phyloP scores from a whole-genome alignment of 345 rosid genomes.

The Populus pruinosa region DNA sequence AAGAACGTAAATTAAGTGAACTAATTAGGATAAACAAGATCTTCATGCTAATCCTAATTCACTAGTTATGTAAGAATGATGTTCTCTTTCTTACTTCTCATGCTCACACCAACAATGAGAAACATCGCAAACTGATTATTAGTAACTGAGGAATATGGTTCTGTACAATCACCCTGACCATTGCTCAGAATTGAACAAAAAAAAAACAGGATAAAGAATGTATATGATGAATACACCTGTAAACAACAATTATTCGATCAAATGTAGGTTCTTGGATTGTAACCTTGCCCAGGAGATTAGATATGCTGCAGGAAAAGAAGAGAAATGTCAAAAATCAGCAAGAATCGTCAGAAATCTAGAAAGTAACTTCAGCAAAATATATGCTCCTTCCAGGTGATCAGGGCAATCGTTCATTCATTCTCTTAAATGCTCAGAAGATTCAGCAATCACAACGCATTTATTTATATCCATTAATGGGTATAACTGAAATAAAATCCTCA shows the following conservation, averaged over 20 bases:
- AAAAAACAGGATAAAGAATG: neutral
- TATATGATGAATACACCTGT: constrained; percentile 44
- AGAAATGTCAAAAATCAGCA: neutral
- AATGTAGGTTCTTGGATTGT: constrained; percentile 82
- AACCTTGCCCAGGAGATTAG: constrained; percentile 48
- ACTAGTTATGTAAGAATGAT: no score
- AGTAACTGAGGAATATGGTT: neutral
- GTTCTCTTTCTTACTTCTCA: no score
- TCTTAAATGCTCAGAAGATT: no score
- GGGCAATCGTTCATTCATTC: no score
- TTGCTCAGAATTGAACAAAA: neutral
- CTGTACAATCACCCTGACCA: neutral
- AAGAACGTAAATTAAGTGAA: neutral
- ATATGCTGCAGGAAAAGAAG: constrained; percentile 33
- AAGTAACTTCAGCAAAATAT: neutral
- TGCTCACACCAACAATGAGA: neutral
- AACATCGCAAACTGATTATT: neutral
- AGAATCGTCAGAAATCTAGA: neutral
- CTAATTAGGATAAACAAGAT: no score
- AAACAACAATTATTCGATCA: constrained; percentile 69
- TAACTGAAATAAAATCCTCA: no score
- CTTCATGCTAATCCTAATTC: no score
- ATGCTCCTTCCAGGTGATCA: no score
- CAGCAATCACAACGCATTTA: no score
- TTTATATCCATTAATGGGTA: no score